Evolutionary conservation across 2,329 filamentous ascomycete species (phyloP), one percentile per base, ranked within the genome.

Genomic region (Fusarium praegraminearum): DNA sequence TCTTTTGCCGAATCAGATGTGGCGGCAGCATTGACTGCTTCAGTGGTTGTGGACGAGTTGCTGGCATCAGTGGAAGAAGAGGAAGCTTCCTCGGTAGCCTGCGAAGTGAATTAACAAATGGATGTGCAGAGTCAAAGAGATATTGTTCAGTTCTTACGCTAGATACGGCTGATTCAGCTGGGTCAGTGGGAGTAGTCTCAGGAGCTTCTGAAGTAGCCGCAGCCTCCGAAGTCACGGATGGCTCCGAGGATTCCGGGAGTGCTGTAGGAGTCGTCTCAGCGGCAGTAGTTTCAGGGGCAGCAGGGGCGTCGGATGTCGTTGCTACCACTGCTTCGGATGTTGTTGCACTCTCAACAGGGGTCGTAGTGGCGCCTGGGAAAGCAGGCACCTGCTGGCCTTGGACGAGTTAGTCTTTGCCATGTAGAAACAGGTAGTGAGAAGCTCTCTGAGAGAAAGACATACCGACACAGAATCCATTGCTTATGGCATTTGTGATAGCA

Each of bases 401-500:
- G 22, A 20, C 7, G 49, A 36, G 41, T 73, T 16, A 74, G 57
- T 28, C 38, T 50, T 56, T 18, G 26, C 24, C 33, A 33, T 7
- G 24, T 18, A 20, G 15, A n/a, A 24, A 24, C 1, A 24, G 28
- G 36, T 20, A 22, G n/a, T 32, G 24, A 51, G 13, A 10, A 52
- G 35, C 18, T 22, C 28, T 20, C 20, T 18, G 32, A 8, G 9
- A 12, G 16, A 11, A 16, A 22, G 43, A 68, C 74, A 38, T 67
- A 77, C 76, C 64, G 20, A 47, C 49, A 41, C 76, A 77, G 52
- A 75, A 73, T 28, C 69, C 62, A 20, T 49, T 51, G 15, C 58
- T 53, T 12, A 78, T 55, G 26, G 55, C 65, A 13, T 54, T 57
- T 15, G 57, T 54, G 33, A 77, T 66, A 35, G 73, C 72, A 26